phyloP scores from a whole-genome alignment of 805 yeast genomes.

The Candida insectalens region DNA sequence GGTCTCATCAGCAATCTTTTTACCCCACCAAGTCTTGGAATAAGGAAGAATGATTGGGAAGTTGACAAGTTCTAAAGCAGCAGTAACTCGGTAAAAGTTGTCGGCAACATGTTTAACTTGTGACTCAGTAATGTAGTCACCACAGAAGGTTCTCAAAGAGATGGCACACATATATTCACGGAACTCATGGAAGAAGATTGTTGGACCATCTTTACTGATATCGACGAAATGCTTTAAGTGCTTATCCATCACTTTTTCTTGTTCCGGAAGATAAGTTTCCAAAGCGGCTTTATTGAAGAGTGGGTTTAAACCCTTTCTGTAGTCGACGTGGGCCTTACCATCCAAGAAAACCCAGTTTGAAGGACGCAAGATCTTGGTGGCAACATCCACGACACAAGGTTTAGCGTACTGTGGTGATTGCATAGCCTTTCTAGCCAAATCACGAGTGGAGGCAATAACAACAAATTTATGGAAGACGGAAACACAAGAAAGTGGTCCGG shows the following conservation, averaged over 20 bases:
- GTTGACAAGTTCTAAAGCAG: slow-evolving; percentile 93
- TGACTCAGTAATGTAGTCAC: slow-evolving; percentile 86
- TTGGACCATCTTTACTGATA: slow-evolving; percentile 48
- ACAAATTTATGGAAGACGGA: slow-evolving; percentile 97
- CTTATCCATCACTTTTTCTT: slow-evolving; percentile 75
- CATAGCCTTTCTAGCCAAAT: slow-evolving; percentile 78
- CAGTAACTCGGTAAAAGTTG: slow-evolving; percentile 85
- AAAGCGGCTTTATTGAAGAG: slow-evolving; percentile 80
- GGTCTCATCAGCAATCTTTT: slow-evolving; percentile 84
- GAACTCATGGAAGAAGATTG: slow-evolving; percentile 81
- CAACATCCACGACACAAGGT: slow-evolving; percentile 98
- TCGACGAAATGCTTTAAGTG: slow-evolving; percentile 63
- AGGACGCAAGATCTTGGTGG: slow-evolving; percentile 87
- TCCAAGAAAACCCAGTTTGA: slow-evolving; percentile 97
- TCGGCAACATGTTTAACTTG: slow-evolving; percentile 86
- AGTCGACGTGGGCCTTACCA: slow-evolving; percentile 92
- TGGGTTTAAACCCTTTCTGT: slow-evolving; percentile 84
- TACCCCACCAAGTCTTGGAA: slow-evolving; percentile 98
- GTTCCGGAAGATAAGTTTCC: slow-evolving; percentile 73
- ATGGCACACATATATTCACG: slow-evolving; percentile 95
- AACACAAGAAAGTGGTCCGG: slow-evolving; percentile 92
- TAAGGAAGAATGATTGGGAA: slow-evolving; percentile 94
- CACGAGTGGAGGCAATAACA: slow-evolving; percentile 84
- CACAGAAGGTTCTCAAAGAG: slow-evolving; percentile 90
- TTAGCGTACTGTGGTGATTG: slow-evolving; percentile 81